Evolutionary conservation across 495 filamentous ascomycete genomes (phyloP).

Genomic region (Penicillium crystallinum): DNA sequence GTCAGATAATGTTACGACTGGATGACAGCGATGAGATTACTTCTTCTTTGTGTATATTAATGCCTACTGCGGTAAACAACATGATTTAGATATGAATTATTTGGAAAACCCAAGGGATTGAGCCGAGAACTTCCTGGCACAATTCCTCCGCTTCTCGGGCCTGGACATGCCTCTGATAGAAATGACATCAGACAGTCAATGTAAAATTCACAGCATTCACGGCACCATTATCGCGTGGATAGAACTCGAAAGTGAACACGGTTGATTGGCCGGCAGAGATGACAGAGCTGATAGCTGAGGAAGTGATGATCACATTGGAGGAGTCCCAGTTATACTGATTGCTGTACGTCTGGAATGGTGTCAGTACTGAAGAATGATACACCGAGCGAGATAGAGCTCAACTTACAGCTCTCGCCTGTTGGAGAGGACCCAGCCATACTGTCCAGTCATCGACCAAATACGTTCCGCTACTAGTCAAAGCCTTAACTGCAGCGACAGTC

Average conservation of each 20-base stretch:
- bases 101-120: too few species aligned
- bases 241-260: slow-evolving; percentile 52
- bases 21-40: neutral
- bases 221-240: slow-evolving; percentile 32
- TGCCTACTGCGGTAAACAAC: too few species aligned
- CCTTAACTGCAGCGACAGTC: slow-evolving; percentile 49
- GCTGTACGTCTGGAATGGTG: slow-evolving; percentile 32
- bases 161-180: too few species aligned
- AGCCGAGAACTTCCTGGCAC: too few species aligned
- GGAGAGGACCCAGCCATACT: slow-evolving; percentile 48
- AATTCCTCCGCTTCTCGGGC: too few species aligned
- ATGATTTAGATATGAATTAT: neutral
- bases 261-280: slow-evolving; percentile 39
- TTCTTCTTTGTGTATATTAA: slow-evolving; percentile 1
- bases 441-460: slow-evolving; percentile 57
- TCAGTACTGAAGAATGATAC: neutral
- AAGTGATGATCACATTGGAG: slow-evolving; percentile 38
- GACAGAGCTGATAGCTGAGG: slow-evolving; percentile 40
- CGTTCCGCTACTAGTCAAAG: slow-evolving; percentile 41
- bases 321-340: slow-evolving; percentile 50
- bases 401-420: slow-evolving; percentile 45
- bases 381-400: neutral
- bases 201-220: slow-evolving; percentile 45
- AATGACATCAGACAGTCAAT: slow-evolving; percentile 31
- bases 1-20: neutral